phyloP scores from a whole-genome alignment of 2,329 filamentous ascomycete genomes.

The Ramularia endophylla region DNA sequence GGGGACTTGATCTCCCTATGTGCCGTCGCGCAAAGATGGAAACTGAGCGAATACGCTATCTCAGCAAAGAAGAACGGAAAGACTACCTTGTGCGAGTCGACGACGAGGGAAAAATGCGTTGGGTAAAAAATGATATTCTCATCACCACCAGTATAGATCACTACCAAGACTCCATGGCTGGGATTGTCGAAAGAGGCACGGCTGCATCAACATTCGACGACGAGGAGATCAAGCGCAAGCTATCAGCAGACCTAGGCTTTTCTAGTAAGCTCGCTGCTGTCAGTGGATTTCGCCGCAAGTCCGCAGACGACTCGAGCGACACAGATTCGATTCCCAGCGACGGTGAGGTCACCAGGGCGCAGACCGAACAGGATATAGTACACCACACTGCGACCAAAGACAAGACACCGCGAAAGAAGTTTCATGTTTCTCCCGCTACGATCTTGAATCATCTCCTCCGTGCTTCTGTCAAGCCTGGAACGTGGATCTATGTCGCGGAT shows the following conservation, averaged over 20 bases:
- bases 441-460: conserved; percentile 73
- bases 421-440: conserved; percentile 63
- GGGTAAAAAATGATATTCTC: conserved; percentile 73
- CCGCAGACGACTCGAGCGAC: background rate
- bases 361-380: background rate
- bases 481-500: conserved; percentile 89
- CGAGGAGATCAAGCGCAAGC: conserved; percentile 6
- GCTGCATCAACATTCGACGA: conserved; percentile 34
- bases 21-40: conserved; percentile 71
- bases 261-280: conserved; percentile 15
- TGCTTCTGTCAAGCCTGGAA: conserved; percentile 73
- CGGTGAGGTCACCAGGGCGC: conserved; percentile 1
- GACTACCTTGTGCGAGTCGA: conserved; percentile 77
- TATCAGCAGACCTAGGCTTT: conserved; percentile 10
- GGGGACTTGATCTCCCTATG: conserved; percentile 58
- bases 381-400: conserved; percentile 31
- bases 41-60: conserved; percentile 72
- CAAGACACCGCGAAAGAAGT: conserved; percentile 50
- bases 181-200: conserved; percentile 40
- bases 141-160: conserved; percentile 68
- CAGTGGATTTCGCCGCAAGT: conserved; percentile 7
- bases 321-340: conserved; percentile 5
- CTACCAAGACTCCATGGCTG: conserved; percentile 73
- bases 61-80: conserved; percentile 75
- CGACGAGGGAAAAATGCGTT: conserved; percentile 64